These are phyloP conservation scores for Fusarium irregulare DNA, from an alignment of 2,329 filamentous ascomycete species.

Conservation along the genomic window DNA sequence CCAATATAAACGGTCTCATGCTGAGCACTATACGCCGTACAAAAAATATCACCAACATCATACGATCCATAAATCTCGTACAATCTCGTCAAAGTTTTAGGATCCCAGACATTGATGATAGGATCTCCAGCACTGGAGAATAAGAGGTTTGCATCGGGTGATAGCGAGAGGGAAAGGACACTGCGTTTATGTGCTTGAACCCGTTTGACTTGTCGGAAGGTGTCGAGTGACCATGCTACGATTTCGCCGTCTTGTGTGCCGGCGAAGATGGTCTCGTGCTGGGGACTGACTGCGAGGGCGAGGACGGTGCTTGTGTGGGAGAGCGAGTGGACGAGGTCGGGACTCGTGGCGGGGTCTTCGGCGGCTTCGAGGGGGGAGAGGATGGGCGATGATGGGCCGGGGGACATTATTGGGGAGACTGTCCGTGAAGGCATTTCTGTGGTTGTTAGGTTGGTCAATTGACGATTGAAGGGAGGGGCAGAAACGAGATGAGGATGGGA, in stretches of 20 bases:
- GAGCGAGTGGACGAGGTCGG: conserved; percentile 79
- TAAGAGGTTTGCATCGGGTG: conserved; percentile 77
- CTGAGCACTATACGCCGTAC: conserved; percentile 85
- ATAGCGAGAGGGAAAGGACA: conserved; percentile 86
- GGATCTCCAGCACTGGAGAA: conserved; percentile 96
- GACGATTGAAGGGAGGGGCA: conserved; percentile 12
- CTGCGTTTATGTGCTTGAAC: conserved; percentile 93
- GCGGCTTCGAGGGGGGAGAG: conserved; percentile 42
- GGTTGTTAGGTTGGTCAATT: conserved; percentile 8
- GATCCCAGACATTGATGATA: conserved; percentile 93
- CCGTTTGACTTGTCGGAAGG: conserved; percentile 81
- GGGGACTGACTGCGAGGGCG: conserved; percentile 81
- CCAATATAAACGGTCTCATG: conserved; percentile 89
- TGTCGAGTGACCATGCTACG: conserved; percentile 88
- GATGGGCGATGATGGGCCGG: conserved; percentile 38
- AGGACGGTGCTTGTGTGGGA: conserved; percentile 84
- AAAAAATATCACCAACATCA: conserved; percentile 96
- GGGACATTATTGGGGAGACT: conserved; percentile 41
- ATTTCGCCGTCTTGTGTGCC: conserved; percentile 96
- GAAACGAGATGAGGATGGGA: neutral
- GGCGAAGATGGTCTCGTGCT: conserved; percentile 85
- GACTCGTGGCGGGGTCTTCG: conserved; percentile 50
- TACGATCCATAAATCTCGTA: conserved; percentile 94
- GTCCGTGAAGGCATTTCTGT: conserved; percentile 40
- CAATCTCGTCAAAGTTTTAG: conserved; percentile 77